phyloP scores from a whole-genome alignment of 768 basidiomycete genomes.

The Podaxis sp. region DNA sequence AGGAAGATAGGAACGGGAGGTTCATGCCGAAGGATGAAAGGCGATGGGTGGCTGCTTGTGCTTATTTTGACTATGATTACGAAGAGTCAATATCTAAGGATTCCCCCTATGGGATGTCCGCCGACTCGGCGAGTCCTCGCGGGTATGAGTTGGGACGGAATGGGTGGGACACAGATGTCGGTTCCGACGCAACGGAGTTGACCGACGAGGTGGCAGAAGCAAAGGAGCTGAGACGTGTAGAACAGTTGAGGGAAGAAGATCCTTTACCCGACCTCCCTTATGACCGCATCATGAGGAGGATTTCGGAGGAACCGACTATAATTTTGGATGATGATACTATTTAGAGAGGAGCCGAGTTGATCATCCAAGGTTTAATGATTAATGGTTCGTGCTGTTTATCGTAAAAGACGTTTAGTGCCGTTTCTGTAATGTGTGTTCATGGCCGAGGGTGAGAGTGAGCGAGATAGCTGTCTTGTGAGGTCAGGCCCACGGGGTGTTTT shows the following conservation, averaged over 20 bases:
- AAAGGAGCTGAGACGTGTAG: neutral
- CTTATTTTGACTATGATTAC: neutral
- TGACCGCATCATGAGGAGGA: slow-evolving; percentile 8
- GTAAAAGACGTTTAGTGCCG: too few species aligned
- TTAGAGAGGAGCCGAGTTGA: neutral
- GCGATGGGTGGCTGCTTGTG: neutral
- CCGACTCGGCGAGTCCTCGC: neutral
- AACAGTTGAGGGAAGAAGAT: neutral
- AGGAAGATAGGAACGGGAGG: neutral
- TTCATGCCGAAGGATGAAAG: neutral
- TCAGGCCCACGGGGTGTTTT: too few species aligned
- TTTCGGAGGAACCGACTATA: slow-evolving; percentile 1
- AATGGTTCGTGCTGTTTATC: too few species aligned
- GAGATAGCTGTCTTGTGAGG: too few species aligned
- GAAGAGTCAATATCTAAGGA: neutral
- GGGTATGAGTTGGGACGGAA: neutral
- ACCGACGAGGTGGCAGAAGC: neutral
- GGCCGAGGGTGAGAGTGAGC: too few species aligned
- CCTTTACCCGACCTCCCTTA: slow-evolving; percentile 2
- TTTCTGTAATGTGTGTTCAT: too few species aligned
- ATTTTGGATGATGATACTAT: neutral
- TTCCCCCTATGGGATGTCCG: neutral
- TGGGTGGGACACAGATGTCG: neutral
- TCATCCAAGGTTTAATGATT: neutral
- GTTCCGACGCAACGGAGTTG: slow-evolving; percentile 3